Evolutionary conservation across 352 stramenopile species (phyloP), one percentile per base, ranked within the genome.

Genomic region (Phytophthora palmivora): DNA sequence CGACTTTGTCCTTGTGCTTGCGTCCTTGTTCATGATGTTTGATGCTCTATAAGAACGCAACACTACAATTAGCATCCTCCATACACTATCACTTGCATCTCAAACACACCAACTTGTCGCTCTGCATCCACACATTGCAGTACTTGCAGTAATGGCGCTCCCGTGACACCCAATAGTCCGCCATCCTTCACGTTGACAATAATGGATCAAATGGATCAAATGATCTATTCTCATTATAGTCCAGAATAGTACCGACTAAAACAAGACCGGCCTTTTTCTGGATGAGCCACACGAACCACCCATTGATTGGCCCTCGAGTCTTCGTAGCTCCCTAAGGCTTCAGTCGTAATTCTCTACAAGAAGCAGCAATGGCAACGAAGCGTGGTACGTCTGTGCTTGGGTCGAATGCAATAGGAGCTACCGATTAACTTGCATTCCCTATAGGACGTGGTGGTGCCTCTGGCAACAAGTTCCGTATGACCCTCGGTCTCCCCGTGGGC

Each of bases 391-490:
- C 24, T 14, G 24, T 19, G 1, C 12, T 10, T 6, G n/a, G n/a
- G n/a, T n/a, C n/a, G n/a, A n/a, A n/a, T n/a, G n/a, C n/a, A n/a
- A n/a, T n/a, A n/a, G n/a, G n/a, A n/a, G n/a, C n/a, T n/a, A n/a
- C n/a, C n/a, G n/a, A n/a, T n/a, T n/a, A n/a, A 43, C 24, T 49
- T n/a, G 41, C 9, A 45, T 42, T 18, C 32, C 7, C n/a, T 37
- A 15, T 66, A 96, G 97, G 97, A 97, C 94, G 97, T 85, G 94
- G 95, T 70, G 85, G 92, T 88, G 95, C 96, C 82, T 96, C 96
- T 71, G 97, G 97, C 84, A 98, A 98, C 88, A 99, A 99, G 86
- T 98, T 99, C 88, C 95, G 92, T 62, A 99, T 99, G 82, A 99
- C 97, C 57, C 92, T 99, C 52, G 98, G 98, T 99, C 95, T 99